Evolutionary conservation across 139 green algal species (phyloP), one percentile per base, ranked within the genome.

Genomic region (Tetratostichococcus sp.): DNA sequence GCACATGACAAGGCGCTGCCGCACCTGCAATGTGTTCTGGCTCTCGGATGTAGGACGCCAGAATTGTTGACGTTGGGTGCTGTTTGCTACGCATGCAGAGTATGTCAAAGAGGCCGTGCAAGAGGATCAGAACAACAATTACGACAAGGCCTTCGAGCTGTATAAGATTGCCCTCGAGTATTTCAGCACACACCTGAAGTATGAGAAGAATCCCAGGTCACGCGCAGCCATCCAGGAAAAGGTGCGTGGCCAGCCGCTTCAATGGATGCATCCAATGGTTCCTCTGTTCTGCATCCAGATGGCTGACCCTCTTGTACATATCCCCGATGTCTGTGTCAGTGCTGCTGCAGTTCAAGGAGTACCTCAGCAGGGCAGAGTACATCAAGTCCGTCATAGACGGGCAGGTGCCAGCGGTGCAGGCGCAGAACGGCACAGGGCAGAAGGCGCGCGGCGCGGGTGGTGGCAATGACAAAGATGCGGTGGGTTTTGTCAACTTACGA

Each of bases 341-440:
- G n/a, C n/a, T 5, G 14, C 50, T 62, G 67, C 91, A 97, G 92
- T 94, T 97, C 75, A 88, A 86, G 70, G 95, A 98, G 67, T 99
- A 99, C 75, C 75, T 99, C 33, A 70, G 83, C 17, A 82, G 96
- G 0, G 96, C 96, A 6, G 94, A 99, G 86, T 91, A 97, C 84
- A 81, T 99, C 28, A 95, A 97, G 68, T 79, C 79, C 31, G 70
- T 93, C 59, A 43, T 97, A 30, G 85, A 89, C 58, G 86, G 77
- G 11, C 71, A 76, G 65, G 79, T 82, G 70, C 76, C 72, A 71
- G 76, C 65, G 11, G 65, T 58, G 22, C 43, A 69, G 57, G 72
- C 76, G 35, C 42, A 75, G 21, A 77, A 72, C 34, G 72, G 74
- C 35, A 23, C 77, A 71, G 57, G 75, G 70, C 65, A 71, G 79